phyloP scores from a whole-genome alignment of 495 filamentous ascomycete species.

The Aspergillus conjunctus region DNA sequence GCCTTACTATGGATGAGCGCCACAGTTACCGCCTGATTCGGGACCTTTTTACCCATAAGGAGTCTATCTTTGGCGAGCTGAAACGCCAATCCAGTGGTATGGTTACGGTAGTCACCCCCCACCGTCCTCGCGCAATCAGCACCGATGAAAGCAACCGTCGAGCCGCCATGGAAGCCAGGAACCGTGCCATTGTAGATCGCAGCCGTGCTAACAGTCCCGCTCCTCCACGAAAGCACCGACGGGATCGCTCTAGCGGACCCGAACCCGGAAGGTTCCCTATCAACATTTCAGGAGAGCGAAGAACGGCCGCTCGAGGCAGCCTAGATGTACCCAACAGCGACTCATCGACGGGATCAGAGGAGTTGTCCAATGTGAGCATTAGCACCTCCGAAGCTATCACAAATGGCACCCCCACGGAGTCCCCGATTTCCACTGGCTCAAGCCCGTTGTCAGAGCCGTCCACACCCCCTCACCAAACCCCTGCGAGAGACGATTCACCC shows the following conservation, averaged over 20 bases:
- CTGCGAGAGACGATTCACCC: conserved; percentile 37
- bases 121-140: conserved; percentile 81
- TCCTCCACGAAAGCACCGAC: conserved; percentile 62
- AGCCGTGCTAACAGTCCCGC: conserved; percentile 77
- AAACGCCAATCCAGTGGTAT: conserved; percentile 81
- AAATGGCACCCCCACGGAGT: conserved; percentile 43
- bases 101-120: conserved; percentile 36
- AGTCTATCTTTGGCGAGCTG: conserved; percentile 91
- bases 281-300: conserved; percentile 58
- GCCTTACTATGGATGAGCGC: conserved; percentile 91
- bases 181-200: conserved; percentile 75
- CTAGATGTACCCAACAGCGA: conserved; percentile 62
- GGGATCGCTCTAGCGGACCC: conserved; percentile 81
- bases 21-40: conserved; percentile 90
- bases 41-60: conserved; percentile 92
- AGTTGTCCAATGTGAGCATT: conserved; percentile 35
- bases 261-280: conserved; percentile 83
- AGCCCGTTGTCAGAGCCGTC: conserved; percentile 38
- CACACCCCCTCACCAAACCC: conserved; percentile 39
- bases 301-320: conserved; percentile 50
- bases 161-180: conserved; percentile 88
- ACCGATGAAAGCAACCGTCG: conserved; percentile 96
- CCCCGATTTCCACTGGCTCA: conserved; percentile 31
- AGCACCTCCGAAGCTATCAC: conserved; percentile 32
- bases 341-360: conserved; percentile 31